Evolutionary conservation across 208 protist genomes (phyloP).

Genomic region (Phytomonas francai): DNA sequence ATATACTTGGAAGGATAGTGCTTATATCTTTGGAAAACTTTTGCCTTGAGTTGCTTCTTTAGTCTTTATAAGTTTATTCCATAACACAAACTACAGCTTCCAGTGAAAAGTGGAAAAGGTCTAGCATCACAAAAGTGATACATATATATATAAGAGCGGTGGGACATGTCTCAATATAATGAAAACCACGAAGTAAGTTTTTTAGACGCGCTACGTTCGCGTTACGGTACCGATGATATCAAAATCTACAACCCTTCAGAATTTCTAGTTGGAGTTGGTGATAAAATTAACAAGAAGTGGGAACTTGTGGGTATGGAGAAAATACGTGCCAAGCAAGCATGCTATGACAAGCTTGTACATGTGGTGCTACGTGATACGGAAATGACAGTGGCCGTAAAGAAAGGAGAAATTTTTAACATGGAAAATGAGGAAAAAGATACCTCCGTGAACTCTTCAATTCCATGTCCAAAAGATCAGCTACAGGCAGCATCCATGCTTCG

Average conservation of each 20-base stretch:
- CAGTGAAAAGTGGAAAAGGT: neutral
- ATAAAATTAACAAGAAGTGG: constrained; percentile 58
- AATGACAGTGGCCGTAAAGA: constrained; percentile 45
- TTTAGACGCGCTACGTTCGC: constrained; percentile 57
- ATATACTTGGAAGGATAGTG: neutral
- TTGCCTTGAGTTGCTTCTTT: neutral
- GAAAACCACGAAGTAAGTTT: constrained; percentile 35
- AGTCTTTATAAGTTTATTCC: constrained; percentile 10
- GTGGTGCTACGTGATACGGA: constrained; percentile 51
- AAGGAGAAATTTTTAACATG: constrained; percentile 9
- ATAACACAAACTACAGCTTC: neutral
- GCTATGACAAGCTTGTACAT: constrained; percentile 47
- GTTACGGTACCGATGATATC: constrained; percentile 70
- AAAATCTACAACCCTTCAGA: constrained; percentile 22
- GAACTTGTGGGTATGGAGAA: constrained; percentile 79
- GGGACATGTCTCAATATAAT: constrained; percentile 9
- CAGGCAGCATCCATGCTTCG: constrained; percentile 30
- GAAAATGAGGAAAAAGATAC: constrained; percentile 3
- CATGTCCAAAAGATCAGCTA: constrained; percentile 20
- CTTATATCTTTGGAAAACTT: neutral
- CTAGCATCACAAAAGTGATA: constrained; percentile 4
- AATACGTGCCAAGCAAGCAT: constrained; percentile 43
- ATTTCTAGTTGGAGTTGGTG: constrained; percentile 37
- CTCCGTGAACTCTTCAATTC: neutral
- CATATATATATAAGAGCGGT: constrained; percentile 10